Evolutionary conservation across 179 eudicot genomes (phyloP).

Genomic region (Pouteria campechiana): DNA sequence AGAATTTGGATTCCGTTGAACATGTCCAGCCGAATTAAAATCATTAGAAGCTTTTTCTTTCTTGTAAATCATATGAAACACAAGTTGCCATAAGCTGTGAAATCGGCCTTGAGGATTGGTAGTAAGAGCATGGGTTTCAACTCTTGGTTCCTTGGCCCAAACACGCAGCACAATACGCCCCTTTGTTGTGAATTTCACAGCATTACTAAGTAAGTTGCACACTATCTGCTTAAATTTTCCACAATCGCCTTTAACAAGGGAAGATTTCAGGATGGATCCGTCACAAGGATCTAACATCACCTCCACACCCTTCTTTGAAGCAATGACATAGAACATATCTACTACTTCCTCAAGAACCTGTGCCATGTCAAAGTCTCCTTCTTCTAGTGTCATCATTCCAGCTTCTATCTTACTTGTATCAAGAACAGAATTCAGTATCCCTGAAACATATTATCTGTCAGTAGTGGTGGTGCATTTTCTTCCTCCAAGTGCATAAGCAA

Average conservation of each 20-base stretch:
- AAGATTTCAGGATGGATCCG: slow-evolving; percentile 29
- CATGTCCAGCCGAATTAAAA: slow-evolving; percentile 9
- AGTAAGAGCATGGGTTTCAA: slow-evolving; percentile 25
- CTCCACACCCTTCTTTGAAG: slow-evolving; percentile 66
- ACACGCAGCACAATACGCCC: slow-evolving; percentile 63
- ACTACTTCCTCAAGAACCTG: slow-evolving; percentile 59
- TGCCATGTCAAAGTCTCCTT: slow-evolving; percentile 41
- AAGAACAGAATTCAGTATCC: slow-evolving; percentile 57
- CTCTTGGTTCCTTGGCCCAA: slow-evolving; percentile 44
- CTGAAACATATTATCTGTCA: no score
- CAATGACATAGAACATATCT: slow-evolving; percentile 55
- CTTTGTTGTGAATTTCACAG: slow-evolving; percentile 65
- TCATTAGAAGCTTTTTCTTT: slow-evolving; percentile 17
- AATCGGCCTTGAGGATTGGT: slow-evolving; percentile 17
- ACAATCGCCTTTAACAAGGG: slow-evolving; percentile 56
- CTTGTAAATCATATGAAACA: no score
- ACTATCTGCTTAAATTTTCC: slow-evolving; percentile 66
- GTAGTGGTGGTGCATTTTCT: no score
- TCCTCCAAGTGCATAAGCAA: no score
- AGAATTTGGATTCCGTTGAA: slow-evolving; percentile 30
- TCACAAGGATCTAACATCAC: slow-evolving; percentile 66
- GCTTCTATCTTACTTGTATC: slow-evolving; percentile 79
- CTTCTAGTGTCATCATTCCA: slow-evolving; percentile 65
- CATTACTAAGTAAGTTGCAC: slow-evolving; percentile 69
- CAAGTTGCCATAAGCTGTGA: slow-evolving; percentile 20